phyloP scores from a whole-genome alignment of 306 rosid genomes.

The Ammopiptanthus mongolicus region DNA sequence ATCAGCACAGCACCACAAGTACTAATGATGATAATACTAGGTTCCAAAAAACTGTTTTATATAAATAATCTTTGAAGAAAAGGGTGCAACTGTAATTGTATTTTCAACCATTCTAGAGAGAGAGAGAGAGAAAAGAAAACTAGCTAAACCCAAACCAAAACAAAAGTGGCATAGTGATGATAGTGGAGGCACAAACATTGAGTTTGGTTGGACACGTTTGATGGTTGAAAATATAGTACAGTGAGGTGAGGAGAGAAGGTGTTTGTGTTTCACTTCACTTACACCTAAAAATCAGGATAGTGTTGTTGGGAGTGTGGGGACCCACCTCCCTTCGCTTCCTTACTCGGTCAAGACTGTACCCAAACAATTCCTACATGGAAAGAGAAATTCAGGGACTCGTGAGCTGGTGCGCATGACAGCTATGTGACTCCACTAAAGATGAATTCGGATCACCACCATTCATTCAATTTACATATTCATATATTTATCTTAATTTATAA shows the following conservation, averaged over 20 bases:
- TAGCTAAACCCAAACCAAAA: neutral
- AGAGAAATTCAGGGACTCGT: conserved; percentile 10
- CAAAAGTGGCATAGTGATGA: conserved; percentile 25
- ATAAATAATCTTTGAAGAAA: conserved; percentile 14
- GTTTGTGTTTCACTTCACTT: neutral
- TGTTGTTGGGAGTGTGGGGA: conserved; percentile 16
- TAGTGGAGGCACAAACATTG: conserved; percentile 23
- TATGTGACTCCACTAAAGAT: conserved; percentile 44
- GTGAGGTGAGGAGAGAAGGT: neutral
- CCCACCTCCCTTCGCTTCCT: conserved; percentile 25
- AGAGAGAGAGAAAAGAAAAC: neutral
- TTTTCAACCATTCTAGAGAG: conserved; percentile 13
- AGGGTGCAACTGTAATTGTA: conserved; percentile 29
- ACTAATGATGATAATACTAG: conserved; percentile 24
- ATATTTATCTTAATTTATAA: no score
- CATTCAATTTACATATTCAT: no score
- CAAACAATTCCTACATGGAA: conserved; percentile 4
- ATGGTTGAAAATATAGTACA: conserved; percentile 27
- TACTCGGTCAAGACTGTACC: neutral
- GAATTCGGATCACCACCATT: no score
- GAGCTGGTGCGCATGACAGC: conserved; percentile 86
- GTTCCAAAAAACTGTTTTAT: conserved; percentile 24
- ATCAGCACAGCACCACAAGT: conserved; percentile 29
- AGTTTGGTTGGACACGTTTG: conserved; percentile 32
- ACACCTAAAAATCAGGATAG: conserved; percentile 16